phyloP scores from a whole-genome alignment of 371 early-diverging fungal species.

The Rhizopus sp. region DNA sequence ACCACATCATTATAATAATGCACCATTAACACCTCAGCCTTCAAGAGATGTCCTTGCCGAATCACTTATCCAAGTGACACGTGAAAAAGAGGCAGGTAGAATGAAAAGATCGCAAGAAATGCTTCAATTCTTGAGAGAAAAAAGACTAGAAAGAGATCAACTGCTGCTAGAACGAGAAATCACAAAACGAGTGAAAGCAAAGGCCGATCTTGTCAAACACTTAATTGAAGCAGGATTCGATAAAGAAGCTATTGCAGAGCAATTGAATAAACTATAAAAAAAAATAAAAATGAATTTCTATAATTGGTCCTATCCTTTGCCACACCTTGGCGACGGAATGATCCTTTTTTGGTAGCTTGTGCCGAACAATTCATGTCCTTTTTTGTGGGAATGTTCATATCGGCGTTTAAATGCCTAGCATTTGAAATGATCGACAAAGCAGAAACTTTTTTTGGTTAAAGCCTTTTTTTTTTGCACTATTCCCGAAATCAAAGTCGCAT shows the following conservation, averaged over 20 bases:
- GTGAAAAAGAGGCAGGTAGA: conserved; percentile 46
- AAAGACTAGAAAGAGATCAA: conserved; percentile 42
- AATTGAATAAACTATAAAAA: conserved; percentile 31
- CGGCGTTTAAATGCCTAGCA: background rate
- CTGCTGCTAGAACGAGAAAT: conserved; percentile 45
- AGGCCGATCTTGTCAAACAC: conserved; percentile 49
- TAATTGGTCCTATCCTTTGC: conserved; percentile 14
- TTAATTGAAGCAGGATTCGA: conserved; percentile 47
- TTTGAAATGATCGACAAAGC: background rate
- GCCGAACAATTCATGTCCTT: background rate
- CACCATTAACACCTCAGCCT: conserved; percentile 4
- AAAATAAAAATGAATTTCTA: conserved; percentile 4
- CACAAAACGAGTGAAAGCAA: conserved; percentile 45
- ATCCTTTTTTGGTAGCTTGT: conserved; percentile 11
- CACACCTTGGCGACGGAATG: conserved; percentile 19
- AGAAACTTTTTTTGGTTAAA: background rate
- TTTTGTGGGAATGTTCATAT: background rate
- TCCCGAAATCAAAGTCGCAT: background rate
- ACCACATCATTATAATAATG: conserved; percentile 5
- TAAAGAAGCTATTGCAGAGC: conserved; percentile 45
- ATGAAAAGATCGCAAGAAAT: conserved; percentile 49
- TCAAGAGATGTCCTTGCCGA: conserved; percentile 30
- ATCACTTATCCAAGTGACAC: conserved; percentile 39
- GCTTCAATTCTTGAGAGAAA: conserved; percentile 45
- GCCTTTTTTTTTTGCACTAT: background rate